A percentile compares a stretch with the other conserved stretches of the same genome.
Conservation (phyloP, 257 asterid genomes). For the Paraleonurus japonicus region DNA sequence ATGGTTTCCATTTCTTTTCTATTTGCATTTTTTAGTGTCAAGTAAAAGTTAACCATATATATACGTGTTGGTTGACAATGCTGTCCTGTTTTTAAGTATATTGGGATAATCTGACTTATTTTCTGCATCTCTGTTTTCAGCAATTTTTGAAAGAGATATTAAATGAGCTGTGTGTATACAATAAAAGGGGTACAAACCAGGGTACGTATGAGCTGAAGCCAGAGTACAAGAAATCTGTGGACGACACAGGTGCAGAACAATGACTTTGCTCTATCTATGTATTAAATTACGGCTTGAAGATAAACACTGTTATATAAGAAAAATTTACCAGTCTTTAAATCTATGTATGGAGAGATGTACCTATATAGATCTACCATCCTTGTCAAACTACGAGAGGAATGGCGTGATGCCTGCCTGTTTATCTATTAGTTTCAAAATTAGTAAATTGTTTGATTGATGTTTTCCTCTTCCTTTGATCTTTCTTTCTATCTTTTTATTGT, state of each 20-base stretch:
- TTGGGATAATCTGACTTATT: neutral
- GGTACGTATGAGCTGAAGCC: slow-evolving; percentile 95
- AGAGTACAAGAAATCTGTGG: slow-evolving; percentile 84
- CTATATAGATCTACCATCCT: neutral
- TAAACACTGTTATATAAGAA: neutral
- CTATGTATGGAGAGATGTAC: neutral
- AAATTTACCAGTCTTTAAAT: neutral
- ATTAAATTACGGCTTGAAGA: slow-evolving; percentile 18
- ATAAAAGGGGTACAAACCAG: slow-evolving; percentile 87
- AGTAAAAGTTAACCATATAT: neutral
- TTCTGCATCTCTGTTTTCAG: slow-evolving; percentile 43
- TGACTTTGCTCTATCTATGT: slow-evolving; percentile 30
- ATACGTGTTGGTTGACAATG: neutral
- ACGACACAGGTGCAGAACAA: slow-evolving; percentile 74
- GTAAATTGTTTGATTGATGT: no score
- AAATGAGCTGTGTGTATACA: slow-evolving; percentile 84
- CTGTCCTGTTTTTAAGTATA: neutral
- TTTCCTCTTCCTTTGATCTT: no score
- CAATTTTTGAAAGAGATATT: slow-evolving; percentile 89
- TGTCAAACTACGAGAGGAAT: neutral
- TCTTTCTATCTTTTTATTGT: no score
- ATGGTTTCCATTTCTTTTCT: neutral
- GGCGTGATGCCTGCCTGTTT: neutral
- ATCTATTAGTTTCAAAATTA: no score
- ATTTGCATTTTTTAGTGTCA: neutral